These are phyloP conservation scores for Volvariella surrecta DNA, from an alignment of 1,284 basidiomycete genomes.

Conservation along the genomic window DNA sequence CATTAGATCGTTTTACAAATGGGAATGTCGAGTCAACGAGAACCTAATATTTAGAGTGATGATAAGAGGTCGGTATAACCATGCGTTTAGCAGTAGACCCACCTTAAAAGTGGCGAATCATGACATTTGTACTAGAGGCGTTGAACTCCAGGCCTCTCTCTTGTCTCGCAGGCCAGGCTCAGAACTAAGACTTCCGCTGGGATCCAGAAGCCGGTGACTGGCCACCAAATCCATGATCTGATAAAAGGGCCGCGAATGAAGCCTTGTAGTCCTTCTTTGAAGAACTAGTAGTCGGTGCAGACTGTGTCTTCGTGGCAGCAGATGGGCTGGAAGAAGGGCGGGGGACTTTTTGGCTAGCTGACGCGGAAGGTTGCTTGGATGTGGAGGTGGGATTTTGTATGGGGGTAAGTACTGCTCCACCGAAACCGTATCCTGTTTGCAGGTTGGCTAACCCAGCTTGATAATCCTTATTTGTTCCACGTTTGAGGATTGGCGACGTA, in stretches of 20 bases:
- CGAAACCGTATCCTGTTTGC: neutral
- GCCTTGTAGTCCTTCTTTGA: constrained; percentile 10
- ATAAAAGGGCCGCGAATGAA: constrained; percentile 9
- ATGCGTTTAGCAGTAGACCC: no score
- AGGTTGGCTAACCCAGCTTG: neutral
- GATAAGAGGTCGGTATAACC: no score
- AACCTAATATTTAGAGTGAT: no score
- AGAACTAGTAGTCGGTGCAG: neutral
- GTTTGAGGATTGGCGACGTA: neutral
- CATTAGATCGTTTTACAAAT: no score
- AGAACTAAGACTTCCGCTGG: no score
- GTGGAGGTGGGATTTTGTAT: neutral
- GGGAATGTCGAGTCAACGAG: no score
- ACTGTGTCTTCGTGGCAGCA: neutral
- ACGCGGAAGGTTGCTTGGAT: neutral
- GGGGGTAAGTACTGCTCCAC: neutral
- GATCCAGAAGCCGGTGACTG: no score
- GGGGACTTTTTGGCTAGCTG: neutral
- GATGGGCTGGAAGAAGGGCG: neutral
- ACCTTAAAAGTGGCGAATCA: no score
- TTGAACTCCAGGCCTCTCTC: no score
- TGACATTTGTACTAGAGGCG: no score
- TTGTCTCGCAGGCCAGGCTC: no score
- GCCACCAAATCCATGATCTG: constrained; percentile 8
- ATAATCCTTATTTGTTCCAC: constrained; percentile 3